Evolutionary conservation across 2,329 filamentous ascomycete species (phyloP).

Genomic region (Penicillium sp.): DNA sequence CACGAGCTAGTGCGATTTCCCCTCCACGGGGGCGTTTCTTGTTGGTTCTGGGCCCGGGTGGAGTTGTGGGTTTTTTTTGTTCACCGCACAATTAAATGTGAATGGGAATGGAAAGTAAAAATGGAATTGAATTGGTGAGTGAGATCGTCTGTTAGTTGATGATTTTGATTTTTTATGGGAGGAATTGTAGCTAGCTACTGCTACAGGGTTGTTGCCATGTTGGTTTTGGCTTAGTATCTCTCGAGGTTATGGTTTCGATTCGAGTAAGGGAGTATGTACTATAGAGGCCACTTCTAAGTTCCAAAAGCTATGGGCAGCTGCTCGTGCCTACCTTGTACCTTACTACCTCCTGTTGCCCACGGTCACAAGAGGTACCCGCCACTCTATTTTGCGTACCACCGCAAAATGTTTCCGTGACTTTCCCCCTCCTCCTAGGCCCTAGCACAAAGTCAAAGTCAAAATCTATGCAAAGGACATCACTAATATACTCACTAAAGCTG

Average conservation of each 20-base stretch:
- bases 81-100: conserved; percentile 2
- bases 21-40: neutral
- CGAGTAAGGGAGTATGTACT: neutral
- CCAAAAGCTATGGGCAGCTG: conserved; percentile 5
- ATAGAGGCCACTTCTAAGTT: neutral
- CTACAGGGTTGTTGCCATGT: too few species aligned
- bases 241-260: too few species aligned
- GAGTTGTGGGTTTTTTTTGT: neutral
- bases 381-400: neutral
- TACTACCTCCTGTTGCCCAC: too few species aligned
- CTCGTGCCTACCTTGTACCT: neutral
- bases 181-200: too few species aligned
- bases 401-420: neutral
- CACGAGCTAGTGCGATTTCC: neutral
- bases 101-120: neutral
- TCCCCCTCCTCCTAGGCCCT: neutral
- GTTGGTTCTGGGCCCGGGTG: neutral
- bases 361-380: neutral
- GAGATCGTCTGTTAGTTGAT: too few species aligned
- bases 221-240: too few species aligned
- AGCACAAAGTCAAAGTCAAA: neutral
- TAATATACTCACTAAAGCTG: neutral
- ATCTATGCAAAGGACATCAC: conserved; percentile 1
- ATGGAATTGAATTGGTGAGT: too few species aligned
- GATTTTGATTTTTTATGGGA: too few species aligned